Evolutionary conservation across 768 basidiomycete species (phyloP).

Genomic region (Kwoniella europaea): DNA sequence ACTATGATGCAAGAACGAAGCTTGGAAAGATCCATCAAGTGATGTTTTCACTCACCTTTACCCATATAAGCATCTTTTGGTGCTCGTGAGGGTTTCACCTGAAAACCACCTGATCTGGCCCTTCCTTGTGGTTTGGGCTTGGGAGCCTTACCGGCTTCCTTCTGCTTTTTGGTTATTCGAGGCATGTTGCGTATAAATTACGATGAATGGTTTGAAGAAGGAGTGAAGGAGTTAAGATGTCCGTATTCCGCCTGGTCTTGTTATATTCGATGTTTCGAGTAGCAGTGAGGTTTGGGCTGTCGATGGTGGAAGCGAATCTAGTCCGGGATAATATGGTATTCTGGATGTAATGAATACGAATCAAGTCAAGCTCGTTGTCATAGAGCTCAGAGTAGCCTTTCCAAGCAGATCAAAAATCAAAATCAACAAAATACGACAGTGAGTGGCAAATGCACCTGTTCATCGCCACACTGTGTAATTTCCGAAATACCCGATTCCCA

Average conservation of each 20-base stretch:
- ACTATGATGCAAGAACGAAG: not conserved
- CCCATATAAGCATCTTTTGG: conserved; percentile 58
- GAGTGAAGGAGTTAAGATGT: not conserved
- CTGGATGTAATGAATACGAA: too few species aligned
- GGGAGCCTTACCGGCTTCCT: conserved; percentile 29
- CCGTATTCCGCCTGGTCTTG: too few species aligned
- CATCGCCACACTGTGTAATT: conserved; percentile 18
- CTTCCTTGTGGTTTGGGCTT: conserved; percentile 19
- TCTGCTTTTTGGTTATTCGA: conserved; percentile 43
- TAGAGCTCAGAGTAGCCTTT: too few species aligned
- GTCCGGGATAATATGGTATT: too few species aligned
- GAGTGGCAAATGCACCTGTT: conserved; percentile 17
- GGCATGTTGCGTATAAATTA: conserved; percentile 27
- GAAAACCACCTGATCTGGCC: conserved; percentile 45
- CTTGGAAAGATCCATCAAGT: not conserved
- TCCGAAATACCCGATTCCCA: not conserved
- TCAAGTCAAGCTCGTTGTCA: too few species aligned
- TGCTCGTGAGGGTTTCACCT: conserved; percentile 56
- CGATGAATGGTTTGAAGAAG: not conserved
- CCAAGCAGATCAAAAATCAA: conserved; percentile 7
- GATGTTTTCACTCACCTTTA: conserved; percentile 47
- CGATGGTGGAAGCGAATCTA: too few species aligned
- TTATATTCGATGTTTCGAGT: not conserved
- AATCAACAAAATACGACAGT: not conserved
- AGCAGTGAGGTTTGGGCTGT: conserved; percentile 6